Percentiles rank a stretch among this genome's conserved stretches.
Conservation (phyloP, 2,329 filamentous ascomycete species). For the Aaosphaeria pasadenensis region DNA sequence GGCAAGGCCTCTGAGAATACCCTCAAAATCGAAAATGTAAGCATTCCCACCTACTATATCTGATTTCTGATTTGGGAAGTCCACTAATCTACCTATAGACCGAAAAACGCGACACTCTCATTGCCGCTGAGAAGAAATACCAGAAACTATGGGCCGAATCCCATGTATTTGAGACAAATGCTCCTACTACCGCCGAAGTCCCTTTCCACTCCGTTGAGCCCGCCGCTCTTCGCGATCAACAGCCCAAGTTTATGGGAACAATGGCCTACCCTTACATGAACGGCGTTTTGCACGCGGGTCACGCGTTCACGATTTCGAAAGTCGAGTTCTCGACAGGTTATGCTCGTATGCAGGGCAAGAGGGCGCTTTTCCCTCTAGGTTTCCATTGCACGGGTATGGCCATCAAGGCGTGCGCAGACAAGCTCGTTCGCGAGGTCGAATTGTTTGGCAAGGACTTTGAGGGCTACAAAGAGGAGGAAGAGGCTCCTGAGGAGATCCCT, state of each 20-base stretch:
- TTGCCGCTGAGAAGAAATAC: conserved; percentile 86
- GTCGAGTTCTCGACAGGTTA: conserved; percentile 89
- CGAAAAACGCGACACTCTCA: conserved; percentile 80
- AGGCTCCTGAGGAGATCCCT: conserved; percentile 47
- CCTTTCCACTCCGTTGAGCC: conserved; percentile 71
- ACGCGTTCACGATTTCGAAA: conserved; percentile 89
- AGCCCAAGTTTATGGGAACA: conserved; percentile 88
- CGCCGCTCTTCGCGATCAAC: conserved; percentile 71
- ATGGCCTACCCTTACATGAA: conserved; percentile 60
- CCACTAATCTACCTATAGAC: conserved; percentile 42
- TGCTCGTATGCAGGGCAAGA: conserved; percentile 86
- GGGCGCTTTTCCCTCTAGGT: conserved; percentile 82
- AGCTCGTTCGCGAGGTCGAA: conserved; percentile 84
- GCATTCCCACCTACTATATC: too few relatives aligned
- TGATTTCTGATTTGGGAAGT: too few relatives aligned
- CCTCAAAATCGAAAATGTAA: conserved; percentile 60
- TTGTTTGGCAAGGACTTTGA: conserved; percentile 87
- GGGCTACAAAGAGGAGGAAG: conserved; percentile 38
- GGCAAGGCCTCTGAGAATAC: conserved; percentile 53
- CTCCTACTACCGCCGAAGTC: conserved; percentile 74
- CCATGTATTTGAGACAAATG: conserved; percentile 79
- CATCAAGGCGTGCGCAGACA: conserved; percentile 96
- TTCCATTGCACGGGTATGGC: conserved; percentile 94
- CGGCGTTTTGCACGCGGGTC: conserved; percentile 72
- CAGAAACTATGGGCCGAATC: conserved; percentile 78